Evolutionary conservation across 345 rosid species (phyloP).

Genomic region (Populus euphratica): DNA sequence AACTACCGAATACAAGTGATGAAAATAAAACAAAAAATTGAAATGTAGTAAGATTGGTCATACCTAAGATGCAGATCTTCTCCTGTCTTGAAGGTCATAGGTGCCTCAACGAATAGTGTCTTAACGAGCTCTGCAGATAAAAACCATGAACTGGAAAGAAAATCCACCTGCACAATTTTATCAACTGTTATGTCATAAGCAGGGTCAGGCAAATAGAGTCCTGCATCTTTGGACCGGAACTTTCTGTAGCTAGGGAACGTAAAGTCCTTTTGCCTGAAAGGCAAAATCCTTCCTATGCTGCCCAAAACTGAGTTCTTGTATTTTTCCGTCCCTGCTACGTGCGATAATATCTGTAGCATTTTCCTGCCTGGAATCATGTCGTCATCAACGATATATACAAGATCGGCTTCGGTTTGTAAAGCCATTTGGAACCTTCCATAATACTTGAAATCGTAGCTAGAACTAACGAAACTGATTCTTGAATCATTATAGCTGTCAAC

Average conservation of each 20-base stretch:
- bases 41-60: not conserved
- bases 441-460: constrained; percentile 92
- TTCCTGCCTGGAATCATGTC: constrained; percentile 96
- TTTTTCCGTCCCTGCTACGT: constrained; percentile 96
- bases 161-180: constrained; percentile 89
- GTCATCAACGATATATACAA: constrained; percentile 79
- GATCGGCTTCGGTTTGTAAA: constrained; percentile 84
- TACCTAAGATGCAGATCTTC: constrained; percentile 99
- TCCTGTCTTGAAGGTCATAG: constrained; percentile 88
- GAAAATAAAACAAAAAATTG: not conserved
- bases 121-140: constrained; percentile 85
- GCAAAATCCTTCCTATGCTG: constrained; percentile 93
- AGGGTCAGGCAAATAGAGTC: constrained; percentile 93
- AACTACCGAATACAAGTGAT: too few relatives aligned
- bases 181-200: constrained; percentile 83
- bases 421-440: constrained; percentile 98
- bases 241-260: constrained; percentile 95
- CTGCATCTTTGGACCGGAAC: constrained; percentile 89
- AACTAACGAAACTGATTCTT: constrained; percentile 85
- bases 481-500: constrained; percentile 78
- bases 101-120: constrained; percentile 80
- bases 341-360: constrained; percentile 86
- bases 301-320: constrained; percentile 88
- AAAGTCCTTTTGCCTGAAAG: constrained; percentile 85
- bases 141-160: constrained; percentile 97